Evolutionary conservation across 139 green algal species (phyloP), one percentile per base, ranked within the genome.

Genomic region (Zygnema circumcarinatum): DNA sequence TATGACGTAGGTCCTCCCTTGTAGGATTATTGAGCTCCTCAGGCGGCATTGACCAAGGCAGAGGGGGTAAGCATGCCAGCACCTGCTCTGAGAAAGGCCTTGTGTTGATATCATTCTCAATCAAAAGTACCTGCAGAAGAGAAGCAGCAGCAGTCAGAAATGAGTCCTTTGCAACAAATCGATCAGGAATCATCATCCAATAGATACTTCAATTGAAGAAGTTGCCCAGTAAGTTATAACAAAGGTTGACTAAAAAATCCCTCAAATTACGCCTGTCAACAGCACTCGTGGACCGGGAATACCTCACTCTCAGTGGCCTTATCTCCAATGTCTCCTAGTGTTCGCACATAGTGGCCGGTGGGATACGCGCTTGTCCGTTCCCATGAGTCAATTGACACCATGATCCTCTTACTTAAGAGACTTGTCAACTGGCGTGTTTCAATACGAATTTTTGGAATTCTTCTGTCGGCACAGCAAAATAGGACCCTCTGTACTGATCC

Each of bases 1-100:
- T 33, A 32, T 88, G 2, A 20, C 87, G 84, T 36, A 93, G 32
- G 79, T 94, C 92, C 22, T 56, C 32, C 2, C 92, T 74, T 1
- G 79, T 68, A 0, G 92, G 87, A 35, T 91, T 53, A 0, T 38
- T 36, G 22, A 87, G 25, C 21, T 90, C 79, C 3, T 47, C 38
- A 2, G 73, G 32, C 2, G 88, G 38, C 22, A 92, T 79, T 56
- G 54, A 78, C 97, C 97, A 99, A 2, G 97, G 97, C 85, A 98
- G 93, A 2, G 93, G 93, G 29, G 97, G 97, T 62, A 99, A 94
- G 91, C 97, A 99, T 38, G 94, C 95, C 85, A 98, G 94, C 52
- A 99, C 97, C 0, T 95, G 95, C 16, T 94, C 62, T 22, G 90
- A 75, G 67, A 94, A 94, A 31, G 87, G 90, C 68, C 79, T 75